Percentiles rank a stretch among this genome's conserved stretches.
Conservation (phyloP, 495 filamentous ascomycete species). For the Penicillium nucicola region DNA sequence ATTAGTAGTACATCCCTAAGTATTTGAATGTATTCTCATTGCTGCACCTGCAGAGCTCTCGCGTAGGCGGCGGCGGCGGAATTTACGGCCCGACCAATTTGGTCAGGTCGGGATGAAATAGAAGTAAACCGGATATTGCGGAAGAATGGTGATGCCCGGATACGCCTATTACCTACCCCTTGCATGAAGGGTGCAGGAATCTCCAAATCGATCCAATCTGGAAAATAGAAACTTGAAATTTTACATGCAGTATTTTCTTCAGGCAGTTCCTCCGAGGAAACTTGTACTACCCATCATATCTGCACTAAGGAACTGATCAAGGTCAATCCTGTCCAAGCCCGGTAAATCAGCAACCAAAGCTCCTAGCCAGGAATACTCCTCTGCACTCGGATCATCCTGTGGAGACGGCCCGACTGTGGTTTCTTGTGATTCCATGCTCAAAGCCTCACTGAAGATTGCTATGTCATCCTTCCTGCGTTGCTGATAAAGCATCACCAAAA, state of each 20-base stretch:
- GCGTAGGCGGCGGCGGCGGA: no score
- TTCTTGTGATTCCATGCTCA: slow-evolving; percentile 5
- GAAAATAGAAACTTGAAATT: no score
- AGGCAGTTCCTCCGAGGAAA: slow-evolving; percentile 6
- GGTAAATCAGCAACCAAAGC: slow-evolving; percentile 39
- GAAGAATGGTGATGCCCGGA: neutral
- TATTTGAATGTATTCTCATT: no score
- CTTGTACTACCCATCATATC: slow-evolving; percentile 23
- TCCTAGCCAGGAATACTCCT: slow-evolving; percentile 34
- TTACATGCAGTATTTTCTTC: neutral
- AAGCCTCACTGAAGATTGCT: slow-evolving; percentile 19
- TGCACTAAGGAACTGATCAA: slow-evolving; percentile 31
- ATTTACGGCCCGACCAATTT: neutral
- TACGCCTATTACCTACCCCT: no score
- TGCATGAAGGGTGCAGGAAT: neutral
- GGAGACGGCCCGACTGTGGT: slow-evolving; percentile 7
- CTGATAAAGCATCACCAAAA: slow-evolving; percentile 39
- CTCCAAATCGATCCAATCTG: no score
- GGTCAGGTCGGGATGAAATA: no score
- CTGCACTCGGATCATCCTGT: slow-evolving; percentile 15
- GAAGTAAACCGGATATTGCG: neutral
- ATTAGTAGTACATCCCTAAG: no score
- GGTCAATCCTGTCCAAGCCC: slow-evolving; percentile 31
- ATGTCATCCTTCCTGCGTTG: slow-evolving; percentile 32
- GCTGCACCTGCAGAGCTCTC: neutral